phyloP scores from a whole-genome alignment of 2,329 filamentous ascomycete species.

The Periglandula ipomoeae region DNA sequence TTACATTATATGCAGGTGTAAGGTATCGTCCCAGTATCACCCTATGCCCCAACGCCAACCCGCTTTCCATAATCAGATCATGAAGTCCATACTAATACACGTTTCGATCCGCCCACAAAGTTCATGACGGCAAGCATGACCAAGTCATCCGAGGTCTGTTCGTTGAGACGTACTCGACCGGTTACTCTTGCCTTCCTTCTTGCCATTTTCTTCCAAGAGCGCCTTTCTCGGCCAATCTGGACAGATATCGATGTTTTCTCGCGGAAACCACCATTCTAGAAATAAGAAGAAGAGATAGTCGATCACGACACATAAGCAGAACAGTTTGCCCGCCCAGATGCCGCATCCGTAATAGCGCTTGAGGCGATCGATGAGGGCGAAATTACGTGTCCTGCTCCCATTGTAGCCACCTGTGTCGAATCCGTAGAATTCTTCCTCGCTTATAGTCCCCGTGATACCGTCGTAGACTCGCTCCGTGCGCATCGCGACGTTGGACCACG shows the following conservation, averaged over 20 bases:
- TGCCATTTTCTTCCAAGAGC: slow-evolving; percentile 21
- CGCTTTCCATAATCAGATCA: no score
- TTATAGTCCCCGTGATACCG: slow-evolving; percentile 79
- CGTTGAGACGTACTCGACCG: slow-evolving; percentile 24
- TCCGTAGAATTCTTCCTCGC: slow-evolving; percentile 81
- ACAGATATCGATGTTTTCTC: slow-evolving; percentile 79
- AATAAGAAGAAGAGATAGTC: slow-evolving; percentile 89
- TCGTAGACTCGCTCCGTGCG: slow-evolving; percentile 94
- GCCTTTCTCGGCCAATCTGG: slow-evolving; percentile 83
- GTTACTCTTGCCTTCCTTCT: slow-evolving; percentile 21
- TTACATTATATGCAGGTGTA: no score
- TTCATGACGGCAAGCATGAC: no score
- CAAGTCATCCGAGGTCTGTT: slow-evolving; percentile 9
- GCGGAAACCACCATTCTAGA: slow-evolving; percentile 77
- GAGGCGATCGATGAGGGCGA: slow-evolving; percentile 85
- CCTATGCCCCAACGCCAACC: no score
- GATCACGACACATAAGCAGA: slow-evolving; percentile 87
- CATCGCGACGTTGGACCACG: slow-evolving; percentile 90
- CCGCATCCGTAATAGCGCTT: slow-evolving; percentile 98
- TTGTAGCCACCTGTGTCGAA: slow-evolving; percentile 63
- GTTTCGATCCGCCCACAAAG: no score
- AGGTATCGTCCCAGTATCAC: no score
- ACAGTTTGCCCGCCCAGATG: slow-evolving; percentile 96
- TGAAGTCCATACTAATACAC: no score
- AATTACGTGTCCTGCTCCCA: slow-evolving; percentile 67